Conservation (phyloP, 768 basidiomycete genomes). For the Naematelia encephala region DNA sequence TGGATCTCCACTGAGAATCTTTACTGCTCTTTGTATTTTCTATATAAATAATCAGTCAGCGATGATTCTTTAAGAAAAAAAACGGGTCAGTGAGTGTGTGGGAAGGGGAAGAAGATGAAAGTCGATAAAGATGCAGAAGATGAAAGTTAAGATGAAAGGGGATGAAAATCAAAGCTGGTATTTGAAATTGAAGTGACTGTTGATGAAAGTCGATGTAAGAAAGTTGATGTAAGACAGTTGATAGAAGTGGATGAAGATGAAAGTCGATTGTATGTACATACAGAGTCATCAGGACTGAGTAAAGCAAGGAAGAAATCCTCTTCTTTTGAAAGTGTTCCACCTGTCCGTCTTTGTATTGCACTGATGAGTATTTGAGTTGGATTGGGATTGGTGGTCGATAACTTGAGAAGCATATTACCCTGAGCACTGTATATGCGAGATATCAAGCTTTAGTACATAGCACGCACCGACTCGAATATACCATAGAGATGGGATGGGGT, state of each 20-base stretch:
- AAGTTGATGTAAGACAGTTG: neutral
- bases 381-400: slow-evolving; percentile 32
- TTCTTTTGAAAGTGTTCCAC: slow-evolving; percentile 39
- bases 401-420: slow-evolving; percentile 45
- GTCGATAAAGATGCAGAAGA: neutral
- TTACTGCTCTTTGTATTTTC: slow-evolving; percentile 26
- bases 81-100: too few relatives aligned
- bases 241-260: neutral
- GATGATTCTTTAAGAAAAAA: neutral
- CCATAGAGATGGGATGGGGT: neutral
- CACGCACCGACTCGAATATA: too few relatives aligned
- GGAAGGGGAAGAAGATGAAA: neutral
- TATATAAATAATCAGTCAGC: neutral
- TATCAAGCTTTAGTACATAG: neutral
- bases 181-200: neutral
- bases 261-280: neutral
- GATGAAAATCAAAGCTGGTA: neutral
- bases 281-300: slow-evolving; percentile 4
- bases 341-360: slow-evolving; percentile 33
- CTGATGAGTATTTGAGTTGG: slow-evolving; percentile 46
- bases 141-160: neutral
- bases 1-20: slow-evolving; percentile 50
- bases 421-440: slow-evolving; percentile 33
- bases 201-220: neutral
- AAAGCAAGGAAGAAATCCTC: slow-evolving; percentile 49